Base-by-base conservation (phyloP, 352 stramenopile genomes). In the Globisporangium splendens region DNA sequence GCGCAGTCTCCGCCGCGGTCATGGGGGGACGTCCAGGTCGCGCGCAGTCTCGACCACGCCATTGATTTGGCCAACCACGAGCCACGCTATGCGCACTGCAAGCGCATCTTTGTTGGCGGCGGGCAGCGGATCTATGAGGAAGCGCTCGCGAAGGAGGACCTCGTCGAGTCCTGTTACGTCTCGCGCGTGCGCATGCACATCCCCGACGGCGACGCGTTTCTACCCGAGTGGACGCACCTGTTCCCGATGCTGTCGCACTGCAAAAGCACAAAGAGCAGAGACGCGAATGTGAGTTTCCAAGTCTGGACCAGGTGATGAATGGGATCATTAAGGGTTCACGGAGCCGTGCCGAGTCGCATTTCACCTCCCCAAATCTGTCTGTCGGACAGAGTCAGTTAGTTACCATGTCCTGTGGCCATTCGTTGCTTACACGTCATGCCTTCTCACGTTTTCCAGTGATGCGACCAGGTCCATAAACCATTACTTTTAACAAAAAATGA, bases 101-200 rank as follows among this genome's bases (percentile, higher is more conserved):
- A 42, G 18, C 72, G 74, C 21, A 60, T 89, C 35, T 93, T 88
- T 57, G 69, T 93, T 13, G 74, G 77, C 15, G 83, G 83, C 10
- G 83, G 83, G 18, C 56, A 89, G 59, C 68, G 54, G 33, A 61
- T 93, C 28, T 93, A 83, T 61, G 61, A 54, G 17, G 83, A 91
- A 59, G 82, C 79, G 18, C 70, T 91, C 53, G 53, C 47, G 14
- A 35, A 35, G 28, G 41, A 67, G 11, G 43, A 73, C 38, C 56
- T 83, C 10, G 69, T 70, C 6, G 74, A 86, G 39, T 80, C 72
- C 3, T 88, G 76, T 60, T 83, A 84, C 58, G 49, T 93, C 57
- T 77, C 83, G 43, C 74, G 83, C 46, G 77, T 93, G 14, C 75
- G 90, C 24, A 50, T 31, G 14, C 47, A 67, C 21, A 66, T 89